These are phyloP conservation scores for Aspergillus quadricinctus DNA, from an alignment of 2,329 filamentous ascomycete genomes.

Conservation along the genomic window DNA sequence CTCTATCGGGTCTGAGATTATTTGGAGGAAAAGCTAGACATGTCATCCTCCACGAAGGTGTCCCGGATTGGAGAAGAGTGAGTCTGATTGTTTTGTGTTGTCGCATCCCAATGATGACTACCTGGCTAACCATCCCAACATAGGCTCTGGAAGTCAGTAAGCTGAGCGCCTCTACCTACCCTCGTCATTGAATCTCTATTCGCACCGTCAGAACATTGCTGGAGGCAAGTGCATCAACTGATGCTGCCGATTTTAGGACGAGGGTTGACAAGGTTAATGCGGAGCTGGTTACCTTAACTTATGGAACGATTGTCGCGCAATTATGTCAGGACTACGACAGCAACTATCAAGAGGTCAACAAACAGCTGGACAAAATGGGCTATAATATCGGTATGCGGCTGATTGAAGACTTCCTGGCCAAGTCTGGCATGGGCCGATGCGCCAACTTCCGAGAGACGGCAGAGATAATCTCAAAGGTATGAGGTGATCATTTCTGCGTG, in stretches of 20 bases:
- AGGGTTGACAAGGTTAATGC: slow-evolving; percentile 97
- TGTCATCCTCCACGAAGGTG: slow-evolving; percentile 61
- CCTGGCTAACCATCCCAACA: slow-evolving; percentile 30
- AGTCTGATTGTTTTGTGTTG: slow-evolving; percentile 30
- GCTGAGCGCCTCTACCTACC: slow-evolving; percentile 4
- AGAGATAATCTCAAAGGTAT: slow-evolving; percentile 89
- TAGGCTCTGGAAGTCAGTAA: slow-evolving; percentile 88
- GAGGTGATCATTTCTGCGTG: slow-evolving; percentile 3
- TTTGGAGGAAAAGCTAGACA: slow-evolving; percentile 29
- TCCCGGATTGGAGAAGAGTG: slow-evolving; percentile 72
- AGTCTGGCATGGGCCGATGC: slow-evolving; percentile 85
- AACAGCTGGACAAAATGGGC: slow-evolving; percentile 97
- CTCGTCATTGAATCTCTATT: neutral
- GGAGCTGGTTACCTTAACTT: slow-evolving; percentile 93
- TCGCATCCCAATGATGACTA: neutral
- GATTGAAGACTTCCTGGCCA: slow-evolving; percentile 96
- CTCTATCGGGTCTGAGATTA: slow-evolving; percentile 10
- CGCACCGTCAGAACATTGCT: neutral
- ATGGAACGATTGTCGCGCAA: slow-evolving; percentile 95
- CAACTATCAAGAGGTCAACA: slow-evolving; percentile 93
- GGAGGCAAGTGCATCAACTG: slow-evolving; percentile 7
- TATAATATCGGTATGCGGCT: slow-evolving; percentile 95
- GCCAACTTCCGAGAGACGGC: slow-evolving; percentile 92
- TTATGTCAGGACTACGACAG: slow-evolving; percentile 94
- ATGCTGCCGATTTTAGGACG: slow-evolving; percentile 55